Base-by-base conservation (phyloP, 2,329 filamentous ascomycete genomes). In the Scedosporium aurantiacum region DNA sequence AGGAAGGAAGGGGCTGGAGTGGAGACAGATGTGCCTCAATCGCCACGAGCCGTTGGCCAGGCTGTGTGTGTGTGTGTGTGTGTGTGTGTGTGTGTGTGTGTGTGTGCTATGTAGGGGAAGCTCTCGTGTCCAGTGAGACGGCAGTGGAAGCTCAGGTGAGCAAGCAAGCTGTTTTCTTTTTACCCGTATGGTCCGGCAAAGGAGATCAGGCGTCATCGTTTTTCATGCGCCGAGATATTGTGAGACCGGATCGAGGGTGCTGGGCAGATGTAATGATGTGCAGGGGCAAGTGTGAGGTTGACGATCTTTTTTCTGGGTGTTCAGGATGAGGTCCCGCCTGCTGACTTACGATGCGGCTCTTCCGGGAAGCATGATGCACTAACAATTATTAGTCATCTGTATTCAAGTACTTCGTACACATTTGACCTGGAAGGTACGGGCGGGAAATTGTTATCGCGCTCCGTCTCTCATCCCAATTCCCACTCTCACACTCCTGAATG, bases 231-330 rank as follows among this genome's bases (percentile, higher is more conserved):
- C 45, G 28, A 47, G 27, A 47, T 25, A 54, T n/a, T n/a, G 37
- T 60, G 58, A 60, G 58, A 55, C 58, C 58, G 58, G 58, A 60
- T 25, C 50, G 27, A 55, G 16, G 58, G 58, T 41, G 47, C 47
- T 47, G 47, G 27, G 45, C 25, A 25, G 28, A 2, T 40, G 28
- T 16, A 37, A 40, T 41, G 58, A 60, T 55, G 47, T 47, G 28
- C 58, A 60, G 58, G 58, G 58, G 58, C 10, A 43, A 60, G 58
- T 60, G 47, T 60, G 58, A 60, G 28, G 58, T 60, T 54, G 58
- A 50, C 47, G 58, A 55, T 60, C 58, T 40, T 16, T 40, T 27
- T 54, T 37, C 47, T 50, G 27, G 43, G 41, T 23, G 41, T 27
- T 43, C 57, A 12, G 57, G 10, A 21, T 21, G 5, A 6, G n/a